Conservation (phyloP, 2,329 filamentous ascomycete species). For the Calonectria montana region DNA sequence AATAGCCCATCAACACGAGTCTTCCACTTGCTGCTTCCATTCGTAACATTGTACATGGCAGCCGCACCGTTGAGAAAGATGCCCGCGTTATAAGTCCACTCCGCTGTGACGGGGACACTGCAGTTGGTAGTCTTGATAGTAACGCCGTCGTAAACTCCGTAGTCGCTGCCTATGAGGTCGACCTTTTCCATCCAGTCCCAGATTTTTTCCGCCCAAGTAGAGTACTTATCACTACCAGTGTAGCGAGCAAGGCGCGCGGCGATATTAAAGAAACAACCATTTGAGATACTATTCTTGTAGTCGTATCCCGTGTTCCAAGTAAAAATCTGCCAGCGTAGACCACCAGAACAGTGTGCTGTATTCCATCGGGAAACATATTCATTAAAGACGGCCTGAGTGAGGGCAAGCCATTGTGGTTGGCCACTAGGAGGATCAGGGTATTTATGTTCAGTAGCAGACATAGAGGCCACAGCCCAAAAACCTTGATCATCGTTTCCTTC, state of each 20-base stretch:
- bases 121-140: slow-evolving; percentile 56
- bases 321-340: slow-evolving; percentile 88
- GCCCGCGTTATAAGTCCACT: slow-evolving; percentile 79
- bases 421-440: slow-evolving; percentile 75
- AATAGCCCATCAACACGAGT: slow-evolving; percentile 69
- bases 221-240: slow-evolving; percentile 83
- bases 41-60: slow-evolving; percentile 73
- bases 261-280: slow-evolving; percentile 77
- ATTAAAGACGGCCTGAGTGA: slow-evolving; percentile 85
- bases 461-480: slow-evolving; percentile 85
- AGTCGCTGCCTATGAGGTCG: slow-evolving; percentile 66
- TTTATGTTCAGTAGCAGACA: slow-evolving; percentile 81
- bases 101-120: slow-evolving; percentile 63
- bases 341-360: slow-evolving; percentile 71
- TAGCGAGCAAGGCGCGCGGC: slow-evolving; percentile 79
- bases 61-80: slow-evolving; percentile 72
- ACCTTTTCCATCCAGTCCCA: slow-evolving; percentile 73
- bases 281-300: slow-evolving; percentile 77
- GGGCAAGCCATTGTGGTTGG: slow-evolving; percentile 78
- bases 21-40: slow-evolving; percentile 62
- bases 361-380: slow-evolving; percentile 81
- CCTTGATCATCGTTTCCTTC: slow-evolving; percentile 81
- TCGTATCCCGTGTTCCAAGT: slow-evolving; percentile 78
- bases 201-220: slow-evolving; percentile 77
- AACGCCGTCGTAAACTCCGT: slow-evolving; percentile 65